These are phyloP conservation scores for Termitomyces sp. DNA, from an alignment of 768 basidiomycete species.

Conservation along the genomic window DNA sequence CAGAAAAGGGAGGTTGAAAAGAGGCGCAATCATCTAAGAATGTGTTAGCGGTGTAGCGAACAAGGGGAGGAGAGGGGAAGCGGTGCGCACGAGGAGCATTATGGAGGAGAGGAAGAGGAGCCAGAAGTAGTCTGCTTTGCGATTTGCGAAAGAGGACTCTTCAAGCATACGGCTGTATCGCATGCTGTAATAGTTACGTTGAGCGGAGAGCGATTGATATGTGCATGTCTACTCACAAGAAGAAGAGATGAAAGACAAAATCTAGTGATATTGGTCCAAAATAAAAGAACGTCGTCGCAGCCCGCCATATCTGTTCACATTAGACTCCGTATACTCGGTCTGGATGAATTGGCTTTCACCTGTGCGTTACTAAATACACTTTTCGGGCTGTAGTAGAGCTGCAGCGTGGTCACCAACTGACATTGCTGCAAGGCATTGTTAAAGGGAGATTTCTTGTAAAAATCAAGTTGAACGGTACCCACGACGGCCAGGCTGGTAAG, in stretches of 20 bases:
- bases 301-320: conserved; percentile 70
- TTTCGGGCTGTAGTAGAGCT: conserved; percentile 90
- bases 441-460: background rate
- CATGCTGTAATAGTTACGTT: conserved; percentile 60
- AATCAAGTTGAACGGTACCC: conserved; percentile 28
- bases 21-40: conserved; percentile 68
- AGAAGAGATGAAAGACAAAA: conserved; percentile 96
- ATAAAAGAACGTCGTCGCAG: conserved; percentile 90
- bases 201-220: background rate
- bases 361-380: conserved; percentile 79
- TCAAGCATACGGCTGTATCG: conserved; percentile 95
- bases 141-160: conserved; percentile 91
- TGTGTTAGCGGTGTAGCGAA: background rate
- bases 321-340: background rate
- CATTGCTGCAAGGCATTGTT: conserved; percentile 62
- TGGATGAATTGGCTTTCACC: conserved; percentile 37
- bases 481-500: conserved; percentile 84
- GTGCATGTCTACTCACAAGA: conserved; percentile 71
- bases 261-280: conserved; percentile 93
- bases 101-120: conserved; percentile 77
- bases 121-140: conserved; percentile 94
- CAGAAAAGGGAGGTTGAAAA: conserved; percentile 90
- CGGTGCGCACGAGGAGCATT: conserved; percentile 73
- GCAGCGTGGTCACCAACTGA: conserved; percentile 83
- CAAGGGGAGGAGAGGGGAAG: background rate